phyloP scores from a whole-genome alignment of 176 grass and related monocot species.

The Bothriochloa decipiens region DNA sequence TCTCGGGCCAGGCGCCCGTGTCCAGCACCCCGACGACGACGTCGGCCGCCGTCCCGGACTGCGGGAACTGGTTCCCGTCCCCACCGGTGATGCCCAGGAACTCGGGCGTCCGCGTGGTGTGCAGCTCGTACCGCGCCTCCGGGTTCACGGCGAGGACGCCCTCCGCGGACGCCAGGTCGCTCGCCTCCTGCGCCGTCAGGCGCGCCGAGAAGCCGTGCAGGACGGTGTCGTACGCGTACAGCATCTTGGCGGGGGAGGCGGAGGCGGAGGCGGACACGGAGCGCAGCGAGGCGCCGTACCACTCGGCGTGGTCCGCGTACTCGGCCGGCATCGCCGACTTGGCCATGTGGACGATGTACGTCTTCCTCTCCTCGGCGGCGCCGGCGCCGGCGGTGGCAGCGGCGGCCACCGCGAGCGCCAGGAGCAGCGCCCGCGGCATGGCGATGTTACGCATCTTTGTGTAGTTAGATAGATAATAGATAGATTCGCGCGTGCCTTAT shows the following conservation, averaged over 20 bases:
- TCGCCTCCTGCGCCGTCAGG: slow-evolving; percentile 59
- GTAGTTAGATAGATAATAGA: background rate
- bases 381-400: background rate
- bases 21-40: slow-evolving; percentile 87
- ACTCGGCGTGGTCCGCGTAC: slow-evolving; percentile 66
- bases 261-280: slow-evolving; percentile 44
- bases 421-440: background rate
- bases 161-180: slow-evolving; percentile 20
- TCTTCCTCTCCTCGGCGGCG: slow-evolving; percentile 26
- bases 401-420: background rate
- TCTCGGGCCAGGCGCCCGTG: slow-evolving; percentile 87
- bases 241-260: slow-evolving; percentile 42
- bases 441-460: background rate
- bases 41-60: slow-evolving; percentile 56
- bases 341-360: slow-evolving; percentile 96
- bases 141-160: slow-evolving; percentile 75
- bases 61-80: slow-evolving; percentile 36
- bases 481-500: background rate
- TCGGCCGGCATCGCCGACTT: slow-evolving; percentile 72
- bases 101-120: slow-evolving; percentile 93
- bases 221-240: slow-evolving; percentile 84
- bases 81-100: slow-evolving; percentile 71
- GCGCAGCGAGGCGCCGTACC: slow-evolving; percentile 82
- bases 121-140: slow-evolving; percentile 73
- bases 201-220: slow-evolving; percentile 82